phyloP scores from a whole-genome alignment of 768 basidiomycete species.

The Russula virescens region DNA sequence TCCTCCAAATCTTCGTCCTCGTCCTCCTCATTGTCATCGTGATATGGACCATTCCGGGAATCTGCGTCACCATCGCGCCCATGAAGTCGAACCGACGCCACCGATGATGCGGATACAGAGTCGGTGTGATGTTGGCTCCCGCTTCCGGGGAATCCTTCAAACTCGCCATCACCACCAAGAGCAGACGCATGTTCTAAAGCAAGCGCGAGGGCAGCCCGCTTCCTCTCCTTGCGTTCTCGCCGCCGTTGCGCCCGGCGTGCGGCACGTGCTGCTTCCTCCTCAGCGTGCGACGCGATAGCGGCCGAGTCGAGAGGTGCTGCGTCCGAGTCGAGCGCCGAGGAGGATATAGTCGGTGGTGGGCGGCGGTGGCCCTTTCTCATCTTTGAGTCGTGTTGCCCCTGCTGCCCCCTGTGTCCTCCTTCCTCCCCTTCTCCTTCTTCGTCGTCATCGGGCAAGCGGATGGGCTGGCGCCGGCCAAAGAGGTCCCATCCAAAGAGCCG shows the following conservation, averaged over 20 bases:
- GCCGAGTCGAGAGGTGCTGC: conserved; percentile 59
- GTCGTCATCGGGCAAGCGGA: conserved; percentile 57
- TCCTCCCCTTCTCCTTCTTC: conserved; percentile 31
- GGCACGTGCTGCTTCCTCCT: conserved; percentile 36
- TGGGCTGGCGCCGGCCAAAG: conserved; percentile 55
- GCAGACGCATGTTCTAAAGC: conserved; percentile 29
- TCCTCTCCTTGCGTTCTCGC: conserved; percentile 42
- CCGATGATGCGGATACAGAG: no score
- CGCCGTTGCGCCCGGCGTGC: conserved; percentile 42
- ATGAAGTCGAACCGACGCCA: no score
- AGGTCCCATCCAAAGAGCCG: conserved; percentile 61
- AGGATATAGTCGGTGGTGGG: conserved; percentile 28
- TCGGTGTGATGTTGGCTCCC: conserved; percentile 16
- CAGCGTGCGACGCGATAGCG: conserved; percentile 42
- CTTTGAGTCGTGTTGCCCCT: not conserved
- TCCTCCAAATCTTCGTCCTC: conserved; percentile 48
- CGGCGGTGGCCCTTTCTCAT: not conserved
- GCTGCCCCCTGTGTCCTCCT: not conserved
- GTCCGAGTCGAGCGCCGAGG: conserved; percentile 60
- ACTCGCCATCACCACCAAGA: conserved; percentile 34
- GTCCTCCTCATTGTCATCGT: conserved; percentile 26
- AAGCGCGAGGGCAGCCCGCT: conserved; percentile 37
- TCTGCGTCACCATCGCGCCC: no score
- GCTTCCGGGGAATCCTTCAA: conserved; percentile 66
- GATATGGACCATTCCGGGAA: no score